Evolutionary conservation across 306 rosid species (phyloP).

Genomic region (Cucumis sativus): Cucumber_9930_V3 NC_026656.2:22965501-22966000

Average conservation of each 20-base stretch:
- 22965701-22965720: neutral
- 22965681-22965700: neutral
- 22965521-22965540: neutral
- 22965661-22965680: neutral
- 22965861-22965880: constrained; percentile 66
- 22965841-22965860: constrained; percentile 74
- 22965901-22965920: constrained; percentile 59
- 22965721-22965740: no score
- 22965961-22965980: constrained; percentile 78
- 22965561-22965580: neutral
- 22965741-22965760: no score
- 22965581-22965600: neutral
- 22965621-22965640: neutral
- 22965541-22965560: neutral
- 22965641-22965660: neutral
- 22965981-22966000: constrained; percentile 58
- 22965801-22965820: constrained; percentile 55
- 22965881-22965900: constrained; percentile 65
- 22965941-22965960: constrained; percentile 66
- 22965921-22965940: constrained; percentile 76
- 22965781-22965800: constrained; percentile 69
- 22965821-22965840: constrained; percentile 55
- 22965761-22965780: neutral
- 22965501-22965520: neutral
- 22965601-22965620: neutral